Evolutionary conservation across 371 early-diverging fungal species (phyloP), one percentile per base, ranked within the genome.

Genomic region (Syncephalis plumigaleata): DNA sequence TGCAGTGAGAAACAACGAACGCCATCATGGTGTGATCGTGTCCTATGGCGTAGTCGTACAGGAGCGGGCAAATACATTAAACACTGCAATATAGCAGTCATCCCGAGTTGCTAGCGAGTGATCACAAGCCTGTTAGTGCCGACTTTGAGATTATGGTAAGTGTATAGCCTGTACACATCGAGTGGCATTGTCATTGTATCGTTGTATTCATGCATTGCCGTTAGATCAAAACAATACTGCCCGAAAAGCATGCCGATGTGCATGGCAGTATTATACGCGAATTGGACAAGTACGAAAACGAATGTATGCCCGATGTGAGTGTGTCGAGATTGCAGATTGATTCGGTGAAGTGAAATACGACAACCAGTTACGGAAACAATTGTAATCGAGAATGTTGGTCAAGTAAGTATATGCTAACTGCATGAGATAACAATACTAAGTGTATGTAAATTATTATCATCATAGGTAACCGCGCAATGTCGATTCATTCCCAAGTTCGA

Each of bases 21-120:
- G 0, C 97, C 94, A 15, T 72, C 91, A 1, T 96, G 91, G 81
- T 87, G 88, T 46, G 97, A 96, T 55, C 76, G 97, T 27, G 76
- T 96, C 16, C 60, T 93, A 27, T 92, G 88, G 84, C 73, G 81
- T 58, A 66, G 57, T 20, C 53, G 50, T 36, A 22, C 27, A 45
- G 36, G 49, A 55, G 39, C 45, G 47, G 8, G 20, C 27, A 7
- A 25, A 49, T 65, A 63, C 44, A 55, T 79, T 2, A 44, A 64
- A 17, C 55, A 68, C 11, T 15, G 64, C 1, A 56, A 25, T 87
- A 87, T 49, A 55, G 45, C 25, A 67, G 67, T 39, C 72, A 69
- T 27, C 79, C 70, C 79, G 71, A 67, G 3, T 63, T 86, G 53
- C 65, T 60, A 46, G 53, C 71, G 24, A 88, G 89, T 44, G 97